phyloP scores from a whole-genome alignment of 83 land plant species.

The Picea abies region DNA sequence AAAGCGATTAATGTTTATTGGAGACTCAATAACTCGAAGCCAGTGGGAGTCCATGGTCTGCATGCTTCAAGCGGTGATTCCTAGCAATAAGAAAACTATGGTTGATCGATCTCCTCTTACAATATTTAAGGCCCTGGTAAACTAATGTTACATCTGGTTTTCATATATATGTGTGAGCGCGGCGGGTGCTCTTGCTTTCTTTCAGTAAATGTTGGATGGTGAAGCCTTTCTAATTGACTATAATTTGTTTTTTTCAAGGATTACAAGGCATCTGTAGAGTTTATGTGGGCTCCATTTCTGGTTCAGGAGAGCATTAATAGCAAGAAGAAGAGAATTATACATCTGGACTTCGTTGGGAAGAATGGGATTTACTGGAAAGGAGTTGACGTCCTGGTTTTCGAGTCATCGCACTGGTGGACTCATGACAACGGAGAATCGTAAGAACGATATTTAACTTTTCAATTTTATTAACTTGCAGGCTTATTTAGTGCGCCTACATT shows the following conservation, averaged over 20 bases:
- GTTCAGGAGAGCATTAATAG: conserved; percentile 39
- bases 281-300: conserved; percentile 63
- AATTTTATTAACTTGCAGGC: no score
- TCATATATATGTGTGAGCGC: not conserved
- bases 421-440: conserved; percentile 25
- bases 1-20: conserved; percentile 73
- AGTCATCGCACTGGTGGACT: conserved; percentile 90
- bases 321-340: conserved; percentile 29
- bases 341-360: conserved; percentile 57
- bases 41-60: conserved; percentile 86
- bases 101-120: conserved; percentile 40
- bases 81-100: conserved; percentile 34
- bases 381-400: conserved; percentile 66
- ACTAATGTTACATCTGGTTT: no score
- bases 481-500: no score
- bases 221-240: not conserved
- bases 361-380: conserved; percentile 67
- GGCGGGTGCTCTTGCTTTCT: not conserved
- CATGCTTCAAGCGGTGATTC: conserved; percentile 55
- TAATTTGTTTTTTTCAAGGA: conserved; percentile 31
- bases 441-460: not conserved
- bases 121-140: conserved; percentile 58
- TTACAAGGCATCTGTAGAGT: conserved; percentile 64
- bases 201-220: not conserved
- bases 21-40: conserved; percentile 76